phyloP scores from a whole-genome alignment of 768 basidiomycete genomes.

The Tulasnella sp. region DNA sequence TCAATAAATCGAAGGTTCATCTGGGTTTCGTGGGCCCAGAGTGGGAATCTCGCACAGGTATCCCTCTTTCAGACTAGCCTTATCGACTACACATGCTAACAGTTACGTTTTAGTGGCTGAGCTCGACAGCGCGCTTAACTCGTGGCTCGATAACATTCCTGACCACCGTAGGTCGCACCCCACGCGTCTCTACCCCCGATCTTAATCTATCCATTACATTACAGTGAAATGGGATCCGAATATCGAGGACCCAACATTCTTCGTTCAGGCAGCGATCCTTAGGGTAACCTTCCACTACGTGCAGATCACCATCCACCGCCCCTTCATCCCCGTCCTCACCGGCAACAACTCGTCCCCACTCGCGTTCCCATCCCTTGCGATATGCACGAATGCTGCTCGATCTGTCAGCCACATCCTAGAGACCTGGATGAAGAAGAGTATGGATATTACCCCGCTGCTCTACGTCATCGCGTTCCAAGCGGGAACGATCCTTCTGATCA shows the following conservation, averaged over 20 bases:
- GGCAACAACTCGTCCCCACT: constrained; percentile 55
- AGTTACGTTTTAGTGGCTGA: constrained; percentile 53
- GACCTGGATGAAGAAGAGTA: constrained; percentile 49
- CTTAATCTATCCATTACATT: neutral
- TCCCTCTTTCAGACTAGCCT: neutral
- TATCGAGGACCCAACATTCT: constrained; percentile 53
- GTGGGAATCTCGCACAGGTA: constrained; percentile 62
- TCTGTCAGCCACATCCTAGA: constrained; percentile 75
- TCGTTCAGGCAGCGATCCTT: constrained; percentile 63
- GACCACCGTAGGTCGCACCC: constrained; percentile 54
- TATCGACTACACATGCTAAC: neutral
- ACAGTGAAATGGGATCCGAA: constrained; percentile 63
- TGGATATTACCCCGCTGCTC: constrained; percentile 43
- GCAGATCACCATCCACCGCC: constrained; percentile 76
- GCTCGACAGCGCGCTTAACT: constrained; percentile 67
- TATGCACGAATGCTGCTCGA: constrained; percentile 80
- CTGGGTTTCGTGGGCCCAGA: constrained; percentile 55
- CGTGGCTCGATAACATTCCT: constrained; percentile 73
- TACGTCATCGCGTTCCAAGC: constrained; percentile 53
- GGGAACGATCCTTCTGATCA: constrained; percentile 63
- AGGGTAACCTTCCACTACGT: constrained; percentile 64
- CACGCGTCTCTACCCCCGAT: neutral
- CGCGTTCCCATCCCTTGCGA: constrained; percentile 69
- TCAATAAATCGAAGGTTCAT: constrained; percentile 63
- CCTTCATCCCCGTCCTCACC: constrained; percentile 60